These are phyloP conservation scores for Serpula lacrymans DNA, from an alignment of 768 basidiomycete genomes.

Conservation along the genomic window DNA sequence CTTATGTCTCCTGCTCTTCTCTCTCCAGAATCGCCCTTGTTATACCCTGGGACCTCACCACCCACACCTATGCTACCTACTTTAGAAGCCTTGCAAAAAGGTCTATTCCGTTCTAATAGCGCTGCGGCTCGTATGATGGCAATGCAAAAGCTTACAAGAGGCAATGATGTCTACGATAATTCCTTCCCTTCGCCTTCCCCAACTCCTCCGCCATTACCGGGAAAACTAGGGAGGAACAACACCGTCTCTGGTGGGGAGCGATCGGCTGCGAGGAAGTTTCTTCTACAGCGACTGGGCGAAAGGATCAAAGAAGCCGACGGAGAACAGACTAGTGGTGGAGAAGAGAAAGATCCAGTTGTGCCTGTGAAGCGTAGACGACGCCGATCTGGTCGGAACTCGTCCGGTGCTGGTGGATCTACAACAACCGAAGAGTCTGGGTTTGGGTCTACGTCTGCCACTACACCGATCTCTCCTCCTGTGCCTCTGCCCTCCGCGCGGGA, in stretches of 20 bases:
- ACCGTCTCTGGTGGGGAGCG: constrained; percentile 83
- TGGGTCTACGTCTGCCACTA: constrained; percentile 46
- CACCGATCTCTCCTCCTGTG: constrained; percentile 54
- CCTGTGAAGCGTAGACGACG: constrained; percentile 57
- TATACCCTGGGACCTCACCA: constrained; percentile 65
- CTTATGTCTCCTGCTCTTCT: constrained; percentile 45
- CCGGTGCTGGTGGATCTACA: constrained; percentile 36
- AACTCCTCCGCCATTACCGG: constrained; percentile 47
- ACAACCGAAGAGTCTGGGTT: constrained; percentile 45
- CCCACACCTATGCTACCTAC: constrained; percentile 69
- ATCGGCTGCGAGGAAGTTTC: constrained; percentile 62
- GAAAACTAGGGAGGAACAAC: constrained; percentile 62
- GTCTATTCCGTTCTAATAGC: constrained; percentile 87
- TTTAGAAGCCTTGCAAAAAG: constrained; percentile 73
- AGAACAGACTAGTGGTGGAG: constrained; percentile 57
- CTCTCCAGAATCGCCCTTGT: constrained; percentile 51
- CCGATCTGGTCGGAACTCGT: constrained; percentile 43
- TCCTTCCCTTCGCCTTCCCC: constrained; percentile 45
- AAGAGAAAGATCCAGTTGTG: constrained; percentile 41
- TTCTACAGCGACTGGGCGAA: constrained; percentile 63
- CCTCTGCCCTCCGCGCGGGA: constrained; percentile 42
- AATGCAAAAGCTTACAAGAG: constrained; percentile 81
- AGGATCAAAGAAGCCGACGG: constrained; percentile 58
- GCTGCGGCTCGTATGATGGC: constrained; percentile 78
- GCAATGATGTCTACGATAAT: constrained; percentile 48